Percentiles rank a stretch among this genome's conserved stretches.
These are phyloP conservation scores for Stereocaulon alpinum DNA, from an alignment of 495 filamentous ascomycete species.

Conservation along the genomic window DNA sequence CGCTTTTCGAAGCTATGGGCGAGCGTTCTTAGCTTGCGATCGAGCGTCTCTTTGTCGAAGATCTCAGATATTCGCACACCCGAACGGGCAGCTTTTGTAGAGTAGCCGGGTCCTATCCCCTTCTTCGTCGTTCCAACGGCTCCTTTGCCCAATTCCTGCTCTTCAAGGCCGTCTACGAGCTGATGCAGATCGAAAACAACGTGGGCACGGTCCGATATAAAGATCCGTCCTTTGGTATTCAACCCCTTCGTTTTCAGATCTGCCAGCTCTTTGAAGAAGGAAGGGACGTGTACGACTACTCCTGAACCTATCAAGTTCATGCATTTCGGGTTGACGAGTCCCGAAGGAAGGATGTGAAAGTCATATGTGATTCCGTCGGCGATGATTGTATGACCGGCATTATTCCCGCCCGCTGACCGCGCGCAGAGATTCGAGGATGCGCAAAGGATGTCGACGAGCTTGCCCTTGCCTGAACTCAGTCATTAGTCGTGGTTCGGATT, in stretches of 20 bases:
- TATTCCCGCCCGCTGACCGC: slow-evolving; percentile 61
- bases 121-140: slow-evolving; percentile 48
- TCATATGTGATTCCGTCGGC: slow-evolving; percentile 51
- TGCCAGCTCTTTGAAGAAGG: slow-evolving; percentile 79
- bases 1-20: slow-evolving; percentile 57
- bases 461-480: slow-evolving; percentile 42
- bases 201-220: slow-evolving; percentile 73
- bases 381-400: slow-evolving; percentile 44
- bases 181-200: slow-evolving; percentile 78
- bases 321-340: slow-evolving; percentile 63
- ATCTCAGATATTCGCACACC: slow-evolving; percentile 70
- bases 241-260: slow-evolving; percentile 64
- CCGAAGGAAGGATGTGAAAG: slow-evolving; percentile 61
- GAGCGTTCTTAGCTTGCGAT: slow-evolving; percentile 58
- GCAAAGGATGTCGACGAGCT: slow-evolving; percentile 58
- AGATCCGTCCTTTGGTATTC: slow-evolving; percentile 54
- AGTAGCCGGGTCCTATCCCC: slow-evolving; percentile 73
- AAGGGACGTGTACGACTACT: slow-evolving; percentile 73
- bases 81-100: slow-evolving; percentile 65
- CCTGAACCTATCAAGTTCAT: slow-evolving; percentile 80
- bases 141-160: slow-evolving; percentile 49
- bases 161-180: slow-evolving; percentile 69
- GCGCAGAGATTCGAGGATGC: slow-evolving; percentile 46
- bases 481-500: not conserved
- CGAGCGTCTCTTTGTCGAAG: slow-evolving; percentile 61